Evolutionary conservation across 192 early-diverging fungal genomes (phyloP).

Genomic region (Chytriomyces sp.): DNA sequence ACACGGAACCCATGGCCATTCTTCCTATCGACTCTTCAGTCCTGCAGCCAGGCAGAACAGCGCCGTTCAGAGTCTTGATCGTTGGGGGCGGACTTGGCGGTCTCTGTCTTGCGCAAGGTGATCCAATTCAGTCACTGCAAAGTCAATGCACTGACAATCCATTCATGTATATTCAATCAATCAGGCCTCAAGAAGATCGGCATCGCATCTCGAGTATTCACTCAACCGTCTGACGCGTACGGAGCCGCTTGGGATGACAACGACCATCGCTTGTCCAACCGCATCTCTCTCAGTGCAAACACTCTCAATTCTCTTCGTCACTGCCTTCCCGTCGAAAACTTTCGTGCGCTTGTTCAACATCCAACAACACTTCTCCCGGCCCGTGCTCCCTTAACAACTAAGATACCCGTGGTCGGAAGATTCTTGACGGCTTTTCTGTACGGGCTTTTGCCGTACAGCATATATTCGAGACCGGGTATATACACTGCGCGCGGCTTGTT

Average conservation of each 20-base stretch:
- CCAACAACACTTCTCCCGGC: slow-evolving; percentile 17
- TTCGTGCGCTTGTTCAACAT: slow-evolving; percentile 26
- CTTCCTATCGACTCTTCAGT: not conserved
- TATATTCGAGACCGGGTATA: slow-evolving; percentile 13
- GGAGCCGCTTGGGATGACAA: slow-evolving; percentile 22
- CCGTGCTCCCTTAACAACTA: not conserved
- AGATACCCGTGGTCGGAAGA: slow-evolving; percentile 16
- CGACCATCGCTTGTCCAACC: slow-evolving; percentile 22
- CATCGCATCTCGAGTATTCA: slow-evolving; percentile 18
- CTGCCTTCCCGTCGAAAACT: slow-evolving; percentile 28
- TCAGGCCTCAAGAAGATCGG: slow-evolving; percentile 17
- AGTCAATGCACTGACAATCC: no score
- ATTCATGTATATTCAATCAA: no score
- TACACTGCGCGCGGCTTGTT: slow-evolving; percentile 18
- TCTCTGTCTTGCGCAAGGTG: slow-evolving; percentile 19
- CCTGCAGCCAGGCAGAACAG: slow-evolving; percentile 1
- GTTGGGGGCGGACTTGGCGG: slow-evolving; percentile 27
- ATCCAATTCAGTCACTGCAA: no score
- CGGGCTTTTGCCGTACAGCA: slow-evolving; percentile 2
- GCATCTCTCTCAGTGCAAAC: slow-evolving; percentile 15
- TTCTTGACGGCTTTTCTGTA: slow-evolving; percentile 25
- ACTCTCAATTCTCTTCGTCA: slow-evolving; percentile 30
- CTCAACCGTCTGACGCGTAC: slow-evolving; percentile 13
- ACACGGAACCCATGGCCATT: not conserved
- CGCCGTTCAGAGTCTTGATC: slow-evolving; percentile 17